Conservation (phyloP, 345 rosid genomes). For the Acer campestre region DNA sequence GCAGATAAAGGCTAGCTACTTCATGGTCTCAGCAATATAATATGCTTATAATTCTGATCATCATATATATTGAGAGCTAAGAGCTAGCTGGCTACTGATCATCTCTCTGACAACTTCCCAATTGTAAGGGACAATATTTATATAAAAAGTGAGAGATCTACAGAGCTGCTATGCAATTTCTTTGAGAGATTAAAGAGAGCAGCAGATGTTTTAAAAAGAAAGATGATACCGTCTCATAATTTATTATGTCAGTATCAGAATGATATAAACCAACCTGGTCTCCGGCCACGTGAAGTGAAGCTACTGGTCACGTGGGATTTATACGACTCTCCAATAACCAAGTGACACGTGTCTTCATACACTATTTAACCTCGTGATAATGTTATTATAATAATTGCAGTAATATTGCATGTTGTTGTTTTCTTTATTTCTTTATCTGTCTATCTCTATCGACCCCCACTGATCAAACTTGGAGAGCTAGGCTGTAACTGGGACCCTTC, state of each 20-base stretch:
- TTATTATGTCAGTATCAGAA: not conserved
- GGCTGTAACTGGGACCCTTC: not conserved
- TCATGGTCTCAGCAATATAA: constrained; percentile 9
- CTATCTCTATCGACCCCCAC: not conserved
- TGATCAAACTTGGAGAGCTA: not conserved
- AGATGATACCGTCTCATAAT: too few species aligned
- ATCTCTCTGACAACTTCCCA: too few species aligned
- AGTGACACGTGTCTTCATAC: too few species aligned
- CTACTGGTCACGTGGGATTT: constrained; percentile 3
- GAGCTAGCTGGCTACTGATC: not conserved
- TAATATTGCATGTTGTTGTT: too few species aligned
- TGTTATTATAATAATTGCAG: too few species aligned
- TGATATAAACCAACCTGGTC: not conserved
- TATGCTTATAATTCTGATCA: not conserved
- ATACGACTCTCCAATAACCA: not conserved
- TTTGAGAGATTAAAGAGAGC: not conserved
- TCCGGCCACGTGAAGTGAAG: constrained; percentile 11
- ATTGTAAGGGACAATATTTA: too few species aligned
- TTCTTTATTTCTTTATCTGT: not conserved
- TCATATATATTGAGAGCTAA: not conserved
- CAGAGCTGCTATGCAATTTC: not conserved
- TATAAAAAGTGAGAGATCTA: too few species aligned
- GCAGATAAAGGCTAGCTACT: constrained; percentile 29
- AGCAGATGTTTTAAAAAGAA: not conserved
- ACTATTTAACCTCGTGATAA: too few species aligned